These are phyloP conservation scores for Rosa persica DNA, from an alignment of 306 rosid genomes.

Conservation along the genomic window DNA sequence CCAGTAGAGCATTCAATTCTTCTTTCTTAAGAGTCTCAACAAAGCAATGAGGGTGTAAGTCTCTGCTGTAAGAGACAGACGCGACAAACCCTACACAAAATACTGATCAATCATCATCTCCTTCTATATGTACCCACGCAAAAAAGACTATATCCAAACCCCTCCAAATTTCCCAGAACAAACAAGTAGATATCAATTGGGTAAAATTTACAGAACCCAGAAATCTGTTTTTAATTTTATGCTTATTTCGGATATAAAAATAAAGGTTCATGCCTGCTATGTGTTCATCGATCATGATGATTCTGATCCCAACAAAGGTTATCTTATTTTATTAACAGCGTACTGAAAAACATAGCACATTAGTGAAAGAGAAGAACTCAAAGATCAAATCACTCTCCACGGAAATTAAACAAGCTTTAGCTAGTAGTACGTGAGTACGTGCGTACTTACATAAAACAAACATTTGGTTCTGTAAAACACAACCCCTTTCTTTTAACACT, in stretches of 20 bases:
- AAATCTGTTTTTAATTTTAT: neutral
- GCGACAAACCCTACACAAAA: constrained; percentile 32
- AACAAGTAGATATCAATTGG: neutral
- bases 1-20: constrained; percentile 54
- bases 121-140: neutral
- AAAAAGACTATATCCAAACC: neutral
- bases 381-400: constrained; percentile 8
- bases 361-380: neutral
- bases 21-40: constrained; percentile 37
- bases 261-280: neutral
- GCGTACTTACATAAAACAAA: neutral
- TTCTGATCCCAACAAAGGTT: neutral
- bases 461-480: constrained; percentile 35
- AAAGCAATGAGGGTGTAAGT: constrained; percentile 23
- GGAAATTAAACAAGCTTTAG: neutral
- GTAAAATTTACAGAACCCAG: neutral
- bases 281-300: neutral
- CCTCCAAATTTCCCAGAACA: neutral
- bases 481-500: neutral
- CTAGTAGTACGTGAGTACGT: neutral
- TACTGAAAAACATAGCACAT: constrained; percentile 22
- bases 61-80: constrained; percentile 21
- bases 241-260: neutral
- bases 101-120: constrained; percentile 5
- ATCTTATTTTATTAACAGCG: constrained; percentile 59